These are phyloP conservation scores for Breynia disticha DNA, from an alignment of 441 rosid genomes.

Conservation along the genomic window DNA sequence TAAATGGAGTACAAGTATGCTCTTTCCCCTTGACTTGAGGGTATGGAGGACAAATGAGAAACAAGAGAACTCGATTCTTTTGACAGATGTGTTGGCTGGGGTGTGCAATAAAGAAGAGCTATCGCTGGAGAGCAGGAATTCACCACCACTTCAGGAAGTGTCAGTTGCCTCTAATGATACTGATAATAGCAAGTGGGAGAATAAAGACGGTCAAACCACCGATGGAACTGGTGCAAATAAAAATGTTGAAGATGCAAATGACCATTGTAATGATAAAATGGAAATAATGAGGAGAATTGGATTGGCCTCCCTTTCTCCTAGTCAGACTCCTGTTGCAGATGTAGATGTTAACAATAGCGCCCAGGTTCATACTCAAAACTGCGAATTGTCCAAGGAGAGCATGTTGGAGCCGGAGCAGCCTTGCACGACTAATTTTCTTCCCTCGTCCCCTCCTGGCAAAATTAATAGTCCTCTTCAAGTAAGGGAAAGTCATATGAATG, in stretches of 20 bases:
- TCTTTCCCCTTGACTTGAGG: slow-evolving; percentile 61
- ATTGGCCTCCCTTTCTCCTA: slow-evolving; percentile 26
- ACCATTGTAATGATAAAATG: slow-evolving; percentile 26
- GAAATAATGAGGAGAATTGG: slow-evolving; percentile 22
- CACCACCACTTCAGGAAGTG: slow-evolving; percentile 25
- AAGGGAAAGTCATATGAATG: slow-evolving; percentile 18
- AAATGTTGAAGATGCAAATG: slow-evolving; percentile 27
- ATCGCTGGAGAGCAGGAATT: slow-evolving; percentile 15
- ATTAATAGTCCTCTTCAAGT: slow-evolving; percentile 21
- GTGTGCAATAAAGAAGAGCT: slow-evolving; percentile 24
- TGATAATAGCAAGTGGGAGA: slow-evolving; percentile 20
- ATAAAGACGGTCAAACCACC: slow-evolving; percentile 19
- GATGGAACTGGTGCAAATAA: slow-evolving; percentile 22
- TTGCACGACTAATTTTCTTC: slow-evolving; percentile 31
- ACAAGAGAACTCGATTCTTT: slow-evolving; percentile 57
- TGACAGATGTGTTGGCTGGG: slow-evolving; percentile 69
- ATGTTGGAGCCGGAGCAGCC: slow-evolving; percentile 29
- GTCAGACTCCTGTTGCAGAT: slow-evolving; percentile 27
- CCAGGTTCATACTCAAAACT: slow-evolving; percentile 18
- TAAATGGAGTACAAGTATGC: slow-evolving; percentile 65
- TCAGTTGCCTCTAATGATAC: slow-evolving; percentile 24
- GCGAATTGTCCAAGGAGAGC: slow-evolving; percentile 27
- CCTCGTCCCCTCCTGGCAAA: slow-evolving; percentile 30
- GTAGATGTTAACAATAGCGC: slow-evolving; percentile 25
- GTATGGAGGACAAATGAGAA: slow-evolving; percentile 70